A percentile compares a stretch with the other conserved stretches of the same genome.
phyloP scores from a whole-genome alignment of 2,329 filamentous ascomycete genomes.

The Elsinoe perseae region DNA sequence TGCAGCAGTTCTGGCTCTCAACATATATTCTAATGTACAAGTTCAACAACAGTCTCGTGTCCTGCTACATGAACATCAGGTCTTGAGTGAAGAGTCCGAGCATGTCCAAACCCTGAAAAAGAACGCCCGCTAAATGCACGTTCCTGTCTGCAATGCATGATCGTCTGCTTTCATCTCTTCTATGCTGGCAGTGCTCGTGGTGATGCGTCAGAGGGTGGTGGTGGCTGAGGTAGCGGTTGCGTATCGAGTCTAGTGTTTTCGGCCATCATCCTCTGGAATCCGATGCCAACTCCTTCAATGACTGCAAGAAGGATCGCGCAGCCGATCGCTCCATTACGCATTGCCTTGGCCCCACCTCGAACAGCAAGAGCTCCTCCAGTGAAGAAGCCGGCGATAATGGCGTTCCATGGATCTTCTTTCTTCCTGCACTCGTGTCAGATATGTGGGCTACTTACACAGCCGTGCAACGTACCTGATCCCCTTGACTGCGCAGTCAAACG shows the following conservation, averaged over 20 bases:
- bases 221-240: constrained; percentile 37
- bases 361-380: constrained; percentile 88
- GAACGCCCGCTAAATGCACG: constrained; percentile 13
- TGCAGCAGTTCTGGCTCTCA: neutral
- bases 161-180: neutral
- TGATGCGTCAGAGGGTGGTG: constrained; percentile 17
- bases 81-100: constrained; percentile 12
- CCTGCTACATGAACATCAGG: neutral
- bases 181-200: constrained; percentile 18
- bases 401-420: constrained; percentile 98
- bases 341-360: constrained; percentile 82
- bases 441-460: neutral
- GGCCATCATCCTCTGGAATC: constrained; percentile 89
- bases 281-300: constrained; percentile 95
- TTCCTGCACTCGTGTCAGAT: constrained; percentile 37
- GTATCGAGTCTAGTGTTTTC: constrained; percentile 74
- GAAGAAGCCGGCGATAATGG: constrained; percentile 95
- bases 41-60: neutral
- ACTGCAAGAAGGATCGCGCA: constrained; percentile 90
- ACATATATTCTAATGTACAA: neutral
- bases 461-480: constrained; percentile 43
- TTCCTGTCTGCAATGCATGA: neutral
- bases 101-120: neutral
- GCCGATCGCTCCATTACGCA: constrained; percentile 90
- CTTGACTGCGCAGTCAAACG: constrained; percentile 95